These are phyloP conservation scores for Cyberlindnera maclurae DNA, from an alignment of 805 yeast genomes.

Conservation along the genomic window DNA sequence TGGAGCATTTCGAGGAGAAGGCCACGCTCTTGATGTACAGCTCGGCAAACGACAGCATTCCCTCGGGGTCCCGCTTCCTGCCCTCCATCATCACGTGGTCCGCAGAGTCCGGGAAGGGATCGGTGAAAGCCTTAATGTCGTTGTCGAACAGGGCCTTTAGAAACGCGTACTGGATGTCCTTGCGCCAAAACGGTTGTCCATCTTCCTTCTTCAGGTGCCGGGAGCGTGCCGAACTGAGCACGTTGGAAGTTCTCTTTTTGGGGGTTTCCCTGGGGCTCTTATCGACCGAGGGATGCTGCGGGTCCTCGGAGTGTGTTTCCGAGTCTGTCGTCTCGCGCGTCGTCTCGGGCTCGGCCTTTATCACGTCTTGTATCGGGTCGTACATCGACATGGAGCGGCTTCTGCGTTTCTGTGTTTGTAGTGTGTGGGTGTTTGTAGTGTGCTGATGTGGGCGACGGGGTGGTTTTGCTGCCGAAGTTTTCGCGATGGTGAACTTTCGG, in stretches of 20 bases:
- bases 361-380: too few relatives aligned
- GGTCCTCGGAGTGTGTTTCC: too few relatives aligned
- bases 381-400: too few relatives aligned
- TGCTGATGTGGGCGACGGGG: too few relatives aligned
- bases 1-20: constrained; percentile 76
- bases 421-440: too few relatives aligned
- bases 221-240: constrained; percentile 26
- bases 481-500: too few relatives aligned
- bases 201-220: constrained; percentile 80
- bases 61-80: constrained; percentile 29
- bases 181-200: constrained; percentile 88
- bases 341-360: too few relatives aligned
- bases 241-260: constrained; percentile 4
- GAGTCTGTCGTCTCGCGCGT: too few relatives aligned
- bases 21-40: constrained; percentile 77
- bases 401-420: too few relatives aligned
- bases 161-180: constrained; percentile 81
- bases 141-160: constrained; percentile 59
- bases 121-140: constrained; percentile 58
- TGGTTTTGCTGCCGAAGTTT: too few relatives aligned
- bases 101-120: constrained; percentile 42
- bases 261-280: constrained; percentile 11
- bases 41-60: constrained; percentile 71
- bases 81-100: constrained; percentile 25
- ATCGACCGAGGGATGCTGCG: too few relatives aligned